Base-by-base conservation (phyloP, 176 grass and related monocot species). In the Tillandsia fasciculata region DNA sequence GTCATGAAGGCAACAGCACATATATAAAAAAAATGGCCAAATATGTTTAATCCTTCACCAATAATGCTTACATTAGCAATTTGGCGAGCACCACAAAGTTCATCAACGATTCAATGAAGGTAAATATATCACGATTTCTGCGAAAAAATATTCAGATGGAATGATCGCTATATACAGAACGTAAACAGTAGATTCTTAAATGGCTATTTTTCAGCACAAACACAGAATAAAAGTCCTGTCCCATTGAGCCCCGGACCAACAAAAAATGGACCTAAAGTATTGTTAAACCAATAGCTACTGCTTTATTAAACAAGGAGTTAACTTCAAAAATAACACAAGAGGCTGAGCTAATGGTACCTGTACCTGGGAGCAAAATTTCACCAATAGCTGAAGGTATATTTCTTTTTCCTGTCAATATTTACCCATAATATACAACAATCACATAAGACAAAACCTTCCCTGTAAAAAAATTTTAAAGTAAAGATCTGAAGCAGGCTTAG, bases 401-500 rank as follows among this genome's bases (percentile, higher is more conserved):
- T 58, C 18, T 58, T 4, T 15, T 58, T 58, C 18, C 15, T 14
- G 54, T 58, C 12, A 18, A 58, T 59, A 8, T 59, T 59, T 17
- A 1, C n/a, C 54, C 54, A 59, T 59, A 59, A 59, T 59, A 18
- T 59, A 59, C 54, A 59, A 59, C 54, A 17, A 18, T 59, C n/a
- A 59, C 20, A 59, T 59, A 59, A 59, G 54, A 58, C 54, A 58
- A 58, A 58, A 59, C 14, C 51, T 71, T 48, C 29, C 53, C 33
- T 57, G 29, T 63, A 49, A 70, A 79, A 53, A 20, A 70, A 27
- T 22, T 49, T 20, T 12, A 53, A 68, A 80, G 33, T 7, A 7
- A 49, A 18, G 20, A 28, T 12, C 27, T 50, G 65, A 1, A 0
- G 12, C 14, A 14, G 27, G 11, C 54, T 52, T 29, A 14, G 53